Percentiles rank a stretch among this genome's conserved stretches.
Conservation (phyloP, 768 basidiomycete species). For the Amanita rimosa region DNA sequence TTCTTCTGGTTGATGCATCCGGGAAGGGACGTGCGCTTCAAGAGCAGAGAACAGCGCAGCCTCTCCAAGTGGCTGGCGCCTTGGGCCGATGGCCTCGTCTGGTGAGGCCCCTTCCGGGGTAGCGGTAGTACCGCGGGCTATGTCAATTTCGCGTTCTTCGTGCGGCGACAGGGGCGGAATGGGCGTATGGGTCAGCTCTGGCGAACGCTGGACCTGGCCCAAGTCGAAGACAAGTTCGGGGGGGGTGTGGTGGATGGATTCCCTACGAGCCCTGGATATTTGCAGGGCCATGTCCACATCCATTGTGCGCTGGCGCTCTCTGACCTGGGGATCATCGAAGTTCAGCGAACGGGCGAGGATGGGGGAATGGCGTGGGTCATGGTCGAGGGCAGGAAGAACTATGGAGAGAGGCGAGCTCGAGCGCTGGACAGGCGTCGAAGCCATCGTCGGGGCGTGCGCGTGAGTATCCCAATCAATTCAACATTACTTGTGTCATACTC, state of each 20-base stretch:
- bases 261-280: conserved; percentile 59
- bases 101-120: neutral
- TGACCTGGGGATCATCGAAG: conserved; percentile 59
- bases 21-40: conserved; percentile 18
- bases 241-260: conserved; percentile 34
- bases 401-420: conserved; percentile 35
- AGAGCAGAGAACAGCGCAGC: conserved; percentile 4
- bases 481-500: neutral
- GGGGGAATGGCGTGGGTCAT: conserved; percentile 47
- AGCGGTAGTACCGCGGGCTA: conserved; percentile 20
- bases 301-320: conserved; percentile 87
- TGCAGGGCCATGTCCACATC: conserved; percentile 90
- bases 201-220: conserved; percentile 9
- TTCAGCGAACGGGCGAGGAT: conserved; percentile 52
- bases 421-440: conserved; percentile 15
- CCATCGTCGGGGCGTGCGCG: conserved; percentile 16
- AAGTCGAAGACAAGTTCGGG: conserved; percentile 19
- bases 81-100: conserved; percentile 10
- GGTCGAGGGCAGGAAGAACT: conserved; percentile 21
- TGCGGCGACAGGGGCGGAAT: conserved; percentile 35
- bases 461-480: neutral
- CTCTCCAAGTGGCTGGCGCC: neutral
- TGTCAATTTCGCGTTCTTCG: conserved; percentile 36
- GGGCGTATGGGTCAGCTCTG: conserved; percentile 15
- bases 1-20: conserved; percentile 23